Percentiles rank a stretch among this genome's conserved stretches.
These are phyloP conservation scores for Cucumis cinereus DNA, from an alignment of 306 rosid species.

Conservation along the genomic window DNA sequence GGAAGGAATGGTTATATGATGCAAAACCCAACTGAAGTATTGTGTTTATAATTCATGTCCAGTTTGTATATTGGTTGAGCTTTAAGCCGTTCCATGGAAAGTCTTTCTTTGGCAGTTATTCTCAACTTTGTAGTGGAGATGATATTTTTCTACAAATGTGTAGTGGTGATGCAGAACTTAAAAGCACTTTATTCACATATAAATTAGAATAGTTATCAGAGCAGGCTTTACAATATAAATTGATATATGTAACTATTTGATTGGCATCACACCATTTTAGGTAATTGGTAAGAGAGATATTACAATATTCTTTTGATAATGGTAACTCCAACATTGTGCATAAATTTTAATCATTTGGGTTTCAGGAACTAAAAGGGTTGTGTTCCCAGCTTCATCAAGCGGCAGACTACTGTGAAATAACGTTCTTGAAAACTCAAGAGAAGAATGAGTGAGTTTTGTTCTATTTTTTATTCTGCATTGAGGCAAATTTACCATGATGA, in stretches of 20 bases:
- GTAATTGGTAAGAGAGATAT: neutral
- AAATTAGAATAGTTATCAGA: neutral
- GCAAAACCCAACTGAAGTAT: neutral
- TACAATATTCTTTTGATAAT: neutral
- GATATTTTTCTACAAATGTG: neutral
- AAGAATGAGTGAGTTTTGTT: constrained; percentile 50
- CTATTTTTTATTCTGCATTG: neutral
- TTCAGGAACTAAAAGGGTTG: constrained; percentile 58
- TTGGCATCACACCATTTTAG: neutral
- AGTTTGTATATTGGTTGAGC: neutral
- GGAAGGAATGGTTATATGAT: neutral
- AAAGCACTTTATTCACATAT: neutral
- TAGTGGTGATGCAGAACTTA: neutral
- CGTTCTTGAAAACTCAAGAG: constrained; percentile 47
- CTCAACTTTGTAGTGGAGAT: neutral
- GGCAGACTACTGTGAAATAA: constrained; percentile 76
- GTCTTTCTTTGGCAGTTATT: neutral
- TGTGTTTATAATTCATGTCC: neutral
- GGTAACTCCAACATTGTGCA: neutral
- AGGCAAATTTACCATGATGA: neutral
- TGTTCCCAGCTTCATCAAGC: constrained; percentile 79
- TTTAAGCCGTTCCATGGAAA: neutral
- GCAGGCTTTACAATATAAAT: neutral
- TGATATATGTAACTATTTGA: neutral
- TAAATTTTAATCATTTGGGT: neutral